These are phyloP conservation scores for Hanseniaspora occidentalis DNA, from an alignment of 805 yeast genomes.

Conservation along the genomic window DNA sequence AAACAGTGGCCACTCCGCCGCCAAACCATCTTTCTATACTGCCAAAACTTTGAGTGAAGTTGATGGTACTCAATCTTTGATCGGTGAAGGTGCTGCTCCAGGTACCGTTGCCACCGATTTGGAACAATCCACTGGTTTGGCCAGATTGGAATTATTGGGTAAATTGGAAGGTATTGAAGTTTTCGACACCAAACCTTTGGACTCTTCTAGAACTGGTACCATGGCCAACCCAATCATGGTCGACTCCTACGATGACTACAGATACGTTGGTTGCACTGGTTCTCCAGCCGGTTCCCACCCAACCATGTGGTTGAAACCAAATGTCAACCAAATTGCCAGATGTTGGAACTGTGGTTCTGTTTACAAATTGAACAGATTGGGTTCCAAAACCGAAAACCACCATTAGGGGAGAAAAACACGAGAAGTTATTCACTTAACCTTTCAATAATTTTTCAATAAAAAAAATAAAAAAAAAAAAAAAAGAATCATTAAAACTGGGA, in stretches of 20 bases:
- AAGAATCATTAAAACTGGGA: too few species aligned
- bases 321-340: conserved; percentile 72
- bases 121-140: conserved; percentile 97
- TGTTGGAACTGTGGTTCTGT: conserved; percentile 99
- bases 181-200: conserved; percentile 80
- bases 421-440: too few species aligned
- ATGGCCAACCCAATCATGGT: conserved; percentile 78
- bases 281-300: conserved; percentile 87
- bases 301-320: conserved; percentile 86
- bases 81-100: conserved; percentile 82
- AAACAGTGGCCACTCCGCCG: not conserved
- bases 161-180: conserved; percentile 92
- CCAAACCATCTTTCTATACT: conserved; percentile 38
- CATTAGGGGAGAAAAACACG: conserved; percentile 11
- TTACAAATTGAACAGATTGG: conserved; percentile 78
- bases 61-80: conserved; percentile 59
- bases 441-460: not conserved
- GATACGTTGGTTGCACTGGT: conserved; percentile 97
- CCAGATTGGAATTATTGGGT: conserved; percentile 89
- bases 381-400: conserved; percentile 35
- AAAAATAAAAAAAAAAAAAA: not conserved
- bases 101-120: conserved; percentile 85
- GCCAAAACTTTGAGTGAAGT: conserved; percentile 67
- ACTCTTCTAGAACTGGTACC: conserved; percentile 82
- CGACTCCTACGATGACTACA: conserved; percentile 82